Percentiles rank a stretch among this genome's conserved stretches.
phyloP scores from a whole-genome alignment of 1,284 basidiomycete genomes.

The Apiotrichum brassicae region DNA sequence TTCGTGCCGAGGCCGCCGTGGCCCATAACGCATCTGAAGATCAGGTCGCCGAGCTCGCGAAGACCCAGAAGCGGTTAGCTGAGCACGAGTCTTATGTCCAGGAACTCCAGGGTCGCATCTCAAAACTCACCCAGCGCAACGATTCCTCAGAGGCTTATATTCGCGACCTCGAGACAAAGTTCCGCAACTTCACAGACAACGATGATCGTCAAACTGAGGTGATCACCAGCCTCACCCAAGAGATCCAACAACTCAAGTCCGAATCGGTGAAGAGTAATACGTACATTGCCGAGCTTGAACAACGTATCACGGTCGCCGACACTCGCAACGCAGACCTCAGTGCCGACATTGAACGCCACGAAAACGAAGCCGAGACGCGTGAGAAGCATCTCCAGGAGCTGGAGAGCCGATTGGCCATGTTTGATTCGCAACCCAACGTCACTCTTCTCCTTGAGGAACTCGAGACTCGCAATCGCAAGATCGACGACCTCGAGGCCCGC shows the following conservation, averaged over 20 bases:
- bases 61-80: constrained; percentile 60
- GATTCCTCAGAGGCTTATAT: constrained; percentile 88
- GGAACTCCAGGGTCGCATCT: constrained; percentile 71
- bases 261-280: constrained; percentile 62
- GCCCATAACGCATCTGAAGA: constrained; percentile 58
- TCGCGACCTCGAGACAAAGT: constrained; percentile 81
- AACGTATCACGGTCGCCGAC: constrained; percentile 69
- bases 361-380: constrained; percentile 65
- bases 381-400: constrained; percentile 60
- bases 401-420: constrained; percentile 62
- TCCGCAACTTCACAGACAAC: constrained; percentile 73
- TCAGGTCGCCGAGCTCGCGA: constrained; percentile 69
- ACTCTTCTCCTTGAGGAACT: constrained; percentile 60
- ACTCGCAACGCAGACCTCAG: constrained; percentile 64
- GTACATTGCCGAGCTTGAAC: constrained; percentile 87
- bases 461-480: constrained; percentile 66
- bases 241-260: constrained; percentile 71
- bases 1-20: constrained; percentile 66
- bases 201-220: constrained; percentile 67
- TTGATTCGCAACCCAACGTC: constrained; percentile 56
- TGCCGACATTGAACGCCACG: constrained; percentile 67
- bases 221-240: constrained; percentile 72
- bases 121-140: constrained; percentile 80
- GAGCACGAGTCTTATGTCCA: constrained; percentile 79
- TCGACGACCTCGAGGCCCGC: constrained; percentile 67